Evolutionary conservation across 768 basidiomycete species (phyloP).

Genomic region (Lactarius quietus): DNA sequence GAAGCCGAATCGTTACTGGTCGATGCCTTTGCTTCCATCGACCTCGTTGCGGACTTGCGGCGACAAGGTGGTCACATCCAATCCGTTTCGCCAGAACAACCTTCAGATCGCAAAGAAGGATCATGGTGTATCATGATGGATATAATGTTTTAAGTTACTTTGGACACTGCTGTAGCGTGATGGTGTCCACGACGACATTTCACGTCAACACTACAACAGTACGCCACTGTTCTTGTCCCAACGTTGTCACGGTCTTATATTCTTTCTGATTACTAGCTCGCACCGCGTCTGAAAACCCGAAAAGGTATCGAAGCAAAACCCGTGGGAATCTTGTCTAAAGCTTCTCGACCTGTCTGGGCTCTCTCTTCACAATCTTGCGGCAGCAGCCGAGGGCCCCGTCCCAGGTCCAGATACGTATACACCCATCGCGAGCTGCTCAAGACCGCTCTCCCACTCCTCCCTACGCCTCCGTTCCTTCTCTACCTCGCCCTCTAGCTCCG

Average conservation of each 20-base stretch:
- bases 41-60: background rate
- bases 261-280: no score
- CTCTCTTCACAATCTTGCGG: background rate
- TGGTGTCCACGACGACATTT: background rate
- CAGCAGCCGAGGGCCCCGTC: background rate
- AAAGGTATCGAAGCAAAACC: background rate
- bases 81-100: background rate
- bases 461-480: constrained; percentile 4
- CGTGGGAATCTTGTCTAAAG: background rate
- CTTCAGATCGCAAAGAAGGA: background rate
- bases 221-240: background rate
- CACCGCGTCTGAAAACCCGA: no score
- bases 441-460: constrained; percentile 13
- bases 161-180: background rate
- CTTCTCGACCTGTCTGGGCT: background rate
- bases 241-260: no score
- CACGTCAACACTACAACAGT: background rate
- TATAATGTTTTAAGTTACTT: background rate
- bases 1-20: background rate
- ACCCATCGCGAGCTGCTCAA: constrained; percentile 16
- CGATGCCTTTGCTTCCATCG: background rate
- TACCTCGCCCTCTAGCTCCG: background rate
- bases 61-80: background rate
- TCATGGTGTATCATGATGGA: background rate
- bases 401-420: no score